Conservation (phyloP, 140 eudicot species). For the Anethum foeniculum region DNA sequence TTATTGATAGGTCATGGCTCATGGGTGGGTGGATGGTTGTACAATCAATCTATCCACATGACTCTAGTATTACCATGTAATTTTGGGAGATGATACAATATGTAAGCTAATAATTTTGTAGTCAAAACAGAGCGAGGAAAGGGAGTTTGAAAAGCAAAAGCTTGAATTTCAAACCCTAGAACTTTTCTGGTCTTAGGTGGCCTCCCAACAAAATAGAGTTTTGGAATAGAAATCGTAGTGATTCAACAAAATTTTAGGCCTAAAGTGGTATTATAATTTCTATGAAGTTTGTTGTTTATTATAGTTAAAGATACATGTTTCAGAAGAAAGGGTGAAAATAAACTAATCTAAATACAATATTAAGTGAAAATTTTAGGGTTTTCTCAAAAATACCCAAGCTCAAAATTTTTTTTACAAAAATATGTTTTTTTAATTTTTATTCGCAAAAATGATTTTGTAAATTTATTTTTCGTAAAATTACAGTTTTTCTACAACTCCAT, state of each 20-base stretch:
- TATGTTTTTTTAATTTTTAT: too few relatives aligned
- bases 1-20: constrained; percentile 12
- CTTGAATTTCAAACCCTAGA: constrained; percentile 5
- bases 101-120: background rate
- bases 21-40: constrained; percentile 7
- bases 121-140: constrained; percentile 14
- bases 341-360: too few relatives aligned
- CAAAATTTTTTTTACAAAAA: too few relatives aligned
- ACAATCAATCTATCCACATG: constrained; percentile 15
- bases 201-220: background rate
- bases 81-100: background rate
- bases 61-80: background rate
- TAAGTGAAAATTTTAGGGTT: too few relatives aligned
- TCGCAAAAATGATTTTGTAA: too few relatives aligned
- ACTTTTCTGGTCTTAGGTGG: background rate
- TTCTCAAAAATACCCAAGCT: too few relatives aligned
- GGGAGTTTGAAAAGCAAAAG: constrained; percentile 10
- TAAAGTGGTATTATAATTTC: background rate
- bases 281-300: background rate
- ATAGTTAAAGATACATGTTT: too few relatives aligned
- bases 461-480: too few relatives aligned
- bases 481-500: too few relatives aligned
- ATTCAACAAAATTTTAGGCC: too few relatives aligned
- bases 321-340: background rate
- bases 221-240: background rate